phyloP scores from a whole-genome alignment of 202 grass and related monocot species.

The Setaria italica region DNA sequence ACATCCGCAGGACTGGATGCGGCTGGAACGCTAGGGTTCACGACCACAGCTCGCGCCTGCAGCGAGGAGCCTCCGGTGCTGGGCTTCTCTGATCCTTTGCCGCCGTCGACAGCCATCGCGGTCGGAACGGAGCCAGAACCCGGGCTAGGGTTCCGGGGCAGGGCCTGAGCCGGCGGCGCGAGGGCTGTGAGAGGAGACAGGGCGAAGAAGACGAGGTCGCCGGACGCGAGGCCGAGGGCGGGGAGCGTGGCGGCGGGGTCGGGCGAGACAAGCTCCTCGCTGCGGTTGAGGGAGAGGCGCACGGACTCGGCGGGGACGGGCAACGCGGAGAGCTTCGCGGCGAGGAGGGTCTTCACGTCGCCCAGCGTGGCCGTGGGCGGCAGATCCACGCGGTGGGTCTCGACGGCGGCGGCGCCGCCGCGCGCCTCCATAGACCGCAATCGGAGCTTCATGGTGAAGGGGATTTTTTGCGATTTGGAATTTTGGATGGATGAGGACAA shows the following conservation, averaged over 20 bases:
- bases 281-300: conserved; percentile 89
- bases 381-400: conserved; percentile 73
- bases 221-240: conserved; percentile 76
- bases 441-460: conserved; percentile 73
- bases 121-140: not conserved
- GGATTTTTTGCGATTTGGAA: conserved; percentile 25
- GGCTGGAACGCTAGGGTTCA: conserved; percentile 16
- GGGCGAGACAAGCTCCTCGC: conserved; percentile 70
- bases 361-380: conserved; percentile 58
- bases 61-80: conserved; percentile 25
- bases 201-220: conserved; percentile 80
- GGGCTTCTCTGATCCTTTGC: not conserved
- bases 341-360: conserved; percentile 67
- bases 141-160: conserved; percentile 30
- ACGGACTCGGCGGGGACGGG: conserved; percentile 66
- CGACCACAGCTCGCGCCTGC: not conserved
- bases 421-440: conserved; percentile 69
- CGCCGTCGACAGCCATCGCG: conserved; percentile 5
- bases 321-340: conserved; percentile 53
- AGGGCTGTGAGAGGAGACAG: conserved; percentile 46
- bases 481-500: not conserved
- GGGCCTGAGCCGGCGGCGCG: conserved; percentile 20
- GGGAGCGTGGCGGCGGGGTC: conserved; percentile 53
- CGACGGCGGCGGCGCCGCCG: conserved; percentile 40
- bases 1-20: conserved; percentile 44